Base-by-base conservation (phyloP, 805 yeast genomes). In the Torulaspora gathmanii region DNA sequence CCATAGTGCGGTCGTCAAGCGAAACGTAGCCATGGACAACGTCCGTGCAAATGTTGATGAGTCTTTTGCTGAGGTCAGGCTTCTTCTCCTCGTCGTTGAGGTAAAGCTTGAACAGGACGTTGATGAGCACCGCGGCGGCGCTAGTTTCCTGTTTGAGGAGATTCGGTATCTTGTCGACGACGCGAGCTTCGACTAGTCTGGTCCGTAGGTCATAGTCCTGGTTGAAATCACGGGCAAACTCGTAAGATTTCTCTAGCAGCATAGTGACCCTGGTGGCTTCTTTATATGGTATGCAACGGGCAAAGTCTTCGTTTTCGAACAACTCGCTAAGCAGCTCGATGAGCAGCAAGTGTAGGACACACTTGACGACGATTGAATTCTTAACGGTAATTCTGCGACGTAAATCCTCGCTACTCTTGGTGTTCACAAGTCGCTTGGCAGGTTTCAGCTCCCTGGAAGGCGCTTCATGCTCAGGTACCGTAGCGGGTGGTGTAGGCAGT, bases 151-250 rank as follows among this genome's bases (percentile, higher is more conserved):
- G 99, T 56, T 86, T 86, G 56, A 90, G 70, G 56, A 93, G 69
- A 56, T 93, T 95, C 16, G 99, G 99, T 44, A 91, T 74, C 60
- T 90, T 83, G 58, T 88, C 95, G 67, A 90, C 91, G 33, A 89
- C 82, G 1, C 96, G 96, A 3, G 93, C 86, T 58, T 88, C 86
- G 82, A 95, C 90, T 33, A 93, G 70, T 55, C 93, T 73, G n/a
- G 86, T 83, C 52, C 99, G 73, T 55, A 93, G 71, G 43, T 88
- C 89, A 63, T 85, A 83, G 65, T 93, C 90, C 46, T 83, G 89
- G 64, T 93, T 93, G 72, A 93, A 93, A 46, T 75, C 79, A 56
- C 85, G 79, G 2, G 98, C 86, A 68, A 95, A 93, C 52, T 75
- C 73, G 69, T 86, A 90, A 42, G 95, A 84, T 41, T 70, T 69